Evolutionary conservation across 2,329 filamentous ascomycete genomes (phyloP).

Genomic region (Epicoccum sorghinum): DNA sequence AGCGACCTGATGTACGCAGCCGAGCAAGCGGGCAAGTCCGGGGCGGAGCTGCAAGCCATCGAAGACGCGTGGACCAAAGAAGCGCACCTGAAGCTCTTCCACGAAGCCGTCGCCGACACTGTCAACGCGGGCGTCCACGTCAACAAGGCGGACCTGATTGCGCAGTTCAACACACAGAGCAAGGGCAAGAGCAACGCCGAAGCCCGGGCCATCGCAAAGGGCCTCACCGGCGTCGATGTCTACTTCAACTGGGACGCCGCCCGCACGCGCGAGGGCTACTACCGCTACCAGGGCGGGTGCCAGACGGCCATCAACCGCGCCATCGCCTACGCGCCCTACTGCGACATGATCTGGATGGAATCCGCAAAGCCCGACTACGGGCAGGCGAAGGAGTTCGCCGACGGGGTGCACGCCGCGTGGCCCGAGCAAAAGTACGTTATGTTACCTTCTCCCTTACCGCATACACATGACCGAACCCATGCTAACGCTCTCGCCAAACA

Average conservation of each 20-base stretch:
- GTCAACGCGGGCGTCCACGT: slow-evolving; percentile 72
- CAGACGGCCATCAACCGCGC: slow-evolving; percentile 90
- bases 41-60: slow-evolving; percentile 82
- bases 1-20: slow-evolving; percentile 90
- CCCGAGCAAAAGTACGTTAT: slow-evolving; percentile 87
- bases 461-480: slow-evolving; percentile 10
- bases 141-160: slow-evolving; percentile 72
- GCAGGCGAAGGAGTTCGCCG: slow-evolving; percentile 91
- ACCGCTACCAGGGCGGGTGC: slow-evolving; percentile 88
- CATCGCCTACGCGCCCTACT: slow-evolving; percentile 89
- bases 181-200: slow-evolving; percentile 88
- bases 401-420: slow-evolving; percentile 91
- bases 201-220: slow-evolving; percentile 78
- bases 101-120: slow-evolving; percentile 83
- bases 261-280: slow-evolving; percentile 92
- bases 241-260: slow-evolving; percentile 96
- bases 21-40: slow-evolving; percentile 80
- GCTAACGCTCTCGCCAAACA: slow-evolving; percentile 42
- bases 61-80: slow-evolving; percentile 86
- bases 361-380: slow-evolving; percentile 90
- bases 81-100: slow-evolving; percentile 84
- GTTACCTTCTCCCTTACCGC: no score
- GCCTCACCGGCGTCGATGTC: slow-evolving; percentile 78
- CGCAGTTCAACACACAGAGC: slow-evolving; percentile 68
- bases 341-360: slow-evolving; percentile 99